Base-by-base conservation (phyloP, 192 early-diverging fungal genomes). In the Neocallimastix lanati region DNA sequence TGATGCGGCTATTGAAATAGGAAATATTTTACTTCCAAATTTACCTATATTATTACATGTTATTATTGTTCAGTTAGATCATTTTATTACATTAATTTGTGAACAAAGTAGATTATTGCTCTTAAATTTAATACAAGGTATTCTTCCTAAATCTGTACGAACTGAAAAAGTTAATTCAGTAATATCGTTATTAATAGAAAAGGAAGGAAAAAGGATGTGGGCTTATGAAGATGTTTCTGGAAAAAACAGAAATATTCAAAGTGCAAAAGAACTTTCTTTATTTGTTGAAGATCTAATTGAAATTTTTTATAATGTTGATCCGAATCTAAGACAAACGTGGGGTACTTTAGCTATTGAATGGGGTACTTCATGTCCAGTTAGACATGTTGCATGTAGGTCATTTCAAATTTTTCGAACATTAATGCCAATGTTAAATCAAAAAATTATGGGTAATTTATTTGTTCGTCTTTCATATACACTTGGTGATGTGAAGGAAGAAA, bases 31-130 rank as follows among this genome's bases (percentile, higher is more conserved):
- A 29, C 82, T 95, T 12, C 83, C 87, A 21, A 88, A 93, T 82
- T 84, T 96, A 2, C 92, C 94, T 12, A 80, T 91, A 13, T 81
- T 96, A 21, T 82, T 96, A 0, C 93, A 94, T 81, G 85, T 90
- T 16, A 85, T 94, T 13, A 92, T 93, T 82, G 91, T 96, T 5
- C 94, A 96, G 77, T 79, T 96, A 28, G 95, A 96, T 84, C 90
- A 93, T 77, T 86, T 90, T 29, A 90, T 92, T 29, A 90, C 90
- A 13, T 85, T 93, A 29, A 88, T 93, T 13, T 92, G 93, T 81
- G 94, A 95, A 77, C 90, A 95, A 82, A 88, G 88, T 18, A 86
- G 92, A 28, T 84, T 87, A 29, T 85, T 96, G 25, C 83, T 96
- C 25, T 87, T 95, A 76, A 91, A 94, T 81, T 80, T 96, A 58